Evolutionary conservation across 768 basidiomycete genomes (phyloP).

Genomic region (Kwoniella dejecticola): DNA sequence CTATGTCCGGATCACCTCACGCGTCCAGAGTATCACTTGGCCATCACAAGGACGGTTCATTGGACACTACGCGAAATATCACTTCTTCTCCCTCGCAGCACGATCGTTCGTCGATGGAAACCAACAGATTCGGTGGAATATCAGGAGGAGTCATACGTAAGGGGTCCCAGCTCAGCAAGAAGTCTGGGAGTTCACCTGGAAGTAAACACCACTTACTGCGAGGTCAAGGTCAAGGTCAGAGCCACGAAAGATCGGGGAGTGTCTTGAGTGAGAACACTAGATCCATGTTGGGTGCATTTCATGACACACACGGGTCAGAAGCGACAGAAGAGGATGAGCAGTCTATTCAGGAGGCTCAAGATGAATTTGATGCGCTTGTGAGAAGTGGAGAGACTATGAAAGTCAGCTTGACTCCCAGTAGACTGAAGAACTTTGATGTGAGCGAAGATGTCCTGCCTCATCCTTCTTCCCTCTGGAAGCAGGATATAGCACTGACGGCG

Average conservation of each 20-base stretch:
- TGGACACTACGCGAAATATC: slow-evolving; percentile 1
- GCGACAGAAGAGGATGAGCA: slow-evolving; percentile 15
- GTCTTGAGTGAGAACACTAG: slow-evolving; percentile 38
- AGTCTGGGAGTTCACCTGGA: slow-evolving; percentile 6
- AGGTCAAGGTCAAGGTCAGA: slow-evolving; percentile 11
- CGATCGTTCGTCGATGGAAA: slow-evolving; percentile 16
- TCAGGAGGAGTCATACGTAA: slow-evolving; percentile 17
- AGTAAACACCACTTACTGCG: slow-evolving; percentile 2
- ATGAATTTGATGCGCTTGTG: slow-evolving; percentile 93
- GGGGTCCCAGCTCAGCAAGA: slow-evolving; percentile 13
- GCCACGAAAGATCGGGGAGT: slow-evolving; percentile 34
- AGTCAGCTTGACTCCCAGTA: slow-evolving; percentile 90
- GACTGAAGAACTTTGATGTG: slow-evolving; percentile 91
- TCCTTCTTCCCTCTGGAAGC: too few relatives aligned
- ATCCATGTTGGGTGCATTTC: slow-evolving; percentile 37
- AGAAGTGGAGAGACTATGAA: slow-evolving; percentile 88
- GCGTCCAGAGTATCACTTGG: slow-evolving; percentile 15
- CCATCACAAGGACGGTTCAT: slow-evolving; percentile 7
- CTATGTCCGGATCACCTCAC: slow-evolving; percentile 21
- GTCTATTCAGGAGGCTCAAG: slow-evolving; percentile 52
- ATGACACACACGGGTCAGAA: slow-evolving; percentile 29
- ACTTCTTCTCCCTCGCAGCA: not conserved
- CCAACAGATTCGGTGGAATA: slow-evolving; percentile 16
- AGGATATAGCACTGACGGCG: too few relatives aligned
- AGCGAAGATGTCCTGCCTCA: slow-evolving; percentile 55